Base-by-base conservation (phyloP, 1,139 yeast genomes). In the Ashbya aceris region DNA sequence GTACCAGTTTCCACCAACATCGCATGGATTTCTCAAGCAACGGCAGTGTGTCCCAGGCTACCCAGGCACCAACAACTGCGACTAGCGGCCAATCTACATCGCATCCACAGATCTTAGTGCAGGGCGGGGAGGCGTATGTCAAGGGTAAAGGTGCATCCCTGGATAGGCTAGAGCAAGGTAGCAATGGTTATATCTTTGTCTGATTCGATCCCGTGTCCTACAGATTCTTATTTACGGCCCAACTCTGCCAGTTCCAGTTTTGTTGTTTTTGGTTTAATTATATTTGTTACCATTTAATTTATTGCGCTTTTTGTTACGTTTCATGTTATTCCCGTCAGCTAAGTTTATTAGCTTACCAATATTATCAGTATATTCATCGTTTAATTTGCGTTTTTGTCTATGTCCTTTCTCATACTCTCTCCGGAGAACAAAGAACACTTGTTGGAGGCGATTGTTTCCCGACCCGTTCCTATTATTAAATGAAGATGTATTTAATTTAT, bases 131-230 rank as follows among this genome's bases (percentile, higher is more conserved):
- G 29, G 33, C 42, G 10, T 51, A 43, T 39, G 48, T 45, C 36
- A 43, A 47, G 32, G 42, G 41, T 12, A 45, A 42, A 33, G 43
- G 43, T 20, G 48, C 47, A 17, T 45, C 47, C 29, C 39, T 55
- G 39, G 52, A 53, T 33, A 48, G 58, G 40, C 40, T 55, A 39
- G 58, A 55, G 39, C 50, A 46, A 40, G 58, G 55, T 9, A 53
- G 58, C 40, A 55, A 53, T 33, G 56, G 56, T 3, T 51, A 44
- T 39, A 43, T 53, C 37, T 53, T 49, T 42, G 51, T 54, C 36
- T 52, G 40, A 46, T 32, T 13, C 17, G 17, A 10, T n/a, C 4
- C 35, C 17, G 35, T 32, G 35, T 32, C 12, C 35, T 29, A 11
- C 13, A 11, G 31, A n/a, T 6, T 12, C 6, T 29, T 11, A 29